Percentiles rank a stretch among this genome's conserved stretches.
Evolutionary conservation across 306 rosid genomes (phyloP).

Genomic region (Pueraria montana): DNA sequence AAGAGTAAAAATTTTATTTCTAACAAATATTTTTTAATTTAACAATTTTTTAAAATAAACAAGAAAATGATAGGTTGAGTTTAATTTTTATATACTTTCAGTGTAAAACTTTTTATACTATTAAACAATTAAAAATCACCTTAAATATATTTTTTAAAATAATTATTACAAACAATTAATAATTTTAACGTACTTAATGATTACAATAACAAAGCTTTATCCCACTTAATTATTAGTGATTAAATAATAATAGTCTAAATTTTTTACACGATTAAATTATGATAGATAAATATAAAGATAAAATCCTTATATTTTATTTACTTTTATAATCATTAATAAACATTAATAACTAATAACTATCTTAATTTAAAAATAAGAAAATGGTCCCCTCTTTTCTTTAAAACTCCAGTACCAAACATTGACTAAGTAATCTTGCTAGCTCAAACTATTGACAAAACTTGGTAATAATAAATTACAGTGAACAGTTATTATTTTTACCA

Average conservation of each 20-base stretch:
- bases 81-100: too few species aligned
- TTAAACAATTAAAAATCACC: too few species aligned
- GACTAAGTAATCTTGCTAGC: constrained; percentile 1
- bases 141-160: too few species aligned
- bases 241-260: not conserved
- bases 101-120: too few species aligned
- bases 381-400: not conserved
- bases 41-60: not conserved
- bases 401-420: not conserved
- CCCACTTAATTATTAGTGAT: not conserved
- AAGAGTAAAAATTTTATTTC: not conserved
- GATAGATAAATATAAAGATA: not conserved
- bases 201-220: not conserved
- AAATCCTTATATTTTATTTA: not conserved
- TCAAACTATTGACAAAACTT: not conserved
- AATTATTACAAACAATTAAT: too few species aligned
- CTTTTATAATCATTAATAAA: not conserved
- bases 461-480: not conserved
- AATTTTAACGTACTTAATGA: too few species aligned
- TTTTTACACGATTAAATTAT: not conserved
- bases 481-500: not conserved
- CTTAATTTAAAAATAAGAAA: not conserved
- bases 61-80: not conserved
- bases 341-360: not conserved
- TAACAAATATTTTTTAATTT: not conserved